Base-by-base conservation (phyloP, 768 basidiomycete species). In the Leccinellum luteum region DNA sequence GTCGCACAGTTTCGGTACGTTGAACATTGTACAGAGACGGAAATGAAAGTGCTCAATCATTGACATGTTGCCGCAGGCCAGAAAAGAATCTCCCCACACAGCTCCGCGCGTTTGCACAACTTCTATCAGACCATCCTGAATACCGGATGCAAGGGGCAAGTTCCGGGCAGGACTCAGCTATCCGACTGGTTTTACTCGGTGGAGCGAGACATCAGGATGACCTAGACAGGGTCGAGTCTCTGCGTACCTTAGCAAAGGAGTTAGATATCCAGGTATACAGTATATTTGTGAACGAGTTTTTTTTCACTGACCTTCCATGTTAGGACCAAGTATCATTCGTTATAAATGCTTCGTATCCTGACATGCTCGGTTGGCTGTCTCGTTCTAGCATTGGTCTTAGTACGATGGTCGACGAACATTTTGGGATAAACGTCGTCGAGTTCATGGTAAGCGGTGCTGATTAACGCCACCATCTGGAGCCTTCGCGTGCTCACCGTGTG, bases 401-500 rank as follows among this genome's bases (percentile, higher is more conserved):
- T 67, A 97, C 96, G 14, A 99, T 99, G 96, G 82, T 94, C 0
- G 94, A 98, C 67, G 96, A 99, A 72, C 96, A 99, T 70, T 99
- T 98, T 60, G 96, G 97, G 3, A 98, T 99, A 70, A 97, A 94
- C 64, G 81, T 99, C 35, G 96, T 99, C 8, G 96, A 99, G 71
- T 96, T 91, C 64, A 96, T 98, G 95, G 95, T 91, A 50, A 61
- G 82, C 71, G 21, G 61, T 57, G 50, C 49, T 21, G 7, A 61
- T 30, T 57, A 52, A 19, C 48, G 10, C 44, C 30, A 8, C 35
- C 32, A n/a, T 4, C 34, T 9, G 38, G 10, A 57, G 30, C 32
- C 4, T 38, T 44, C 63, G 55, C 58, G 51, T 62, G 60, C 57
- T 63, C 15, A 60, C 45, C 34, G 35, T 61, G 41, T 53, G 66